Evolutionary conservation across 148 eudicot genomes (phyloP).

Genomic region (Linanthus parryae): DNA sequence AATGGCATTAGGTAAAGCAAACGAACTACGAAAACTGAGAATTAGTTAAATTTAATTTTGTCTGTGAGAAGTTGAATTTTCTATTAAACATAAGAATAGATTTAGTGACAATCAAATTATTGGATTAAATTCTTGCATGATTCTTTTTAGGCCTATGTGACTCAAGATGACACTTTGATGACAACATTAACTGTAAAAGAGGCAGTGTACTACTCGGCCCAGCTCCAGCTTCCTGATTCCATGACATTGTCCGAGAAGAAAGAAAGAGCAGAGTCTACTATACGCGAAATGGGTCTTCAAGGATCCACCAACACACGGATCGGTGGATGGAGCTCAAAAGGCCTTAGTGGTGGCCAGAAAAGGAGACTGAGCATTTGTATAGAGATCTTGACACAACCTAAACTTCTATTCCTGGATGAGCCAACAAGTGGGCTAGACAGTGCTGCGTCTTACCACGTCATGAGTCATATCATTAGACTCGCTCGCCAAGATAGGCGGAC

Average conservation of each 20-base stretch:
- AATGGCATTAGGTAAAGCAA: background rate
- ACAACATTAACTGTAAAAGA: conserved; percentile 61
- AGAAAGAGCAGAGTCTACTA: conserved; percentile 44
- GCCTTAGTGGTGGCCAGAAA: conserved; percentile 42
- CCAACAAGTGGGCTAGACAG: conserved; percentile 55
- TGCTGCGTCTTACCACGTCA: conserved; percentile 42
- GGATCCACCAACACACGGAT: conserved; percentile 38
- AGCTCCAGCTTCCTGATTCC: conserved; percentile 55
- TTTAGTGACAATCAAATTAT: too few species aligned
- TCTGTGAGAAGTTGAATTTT: too few species aligned
- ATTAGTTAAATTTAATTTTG: too few species aligned
- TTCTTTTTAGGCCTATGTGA: conserved; percentile 58
- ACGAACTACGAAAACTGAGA: background rate
- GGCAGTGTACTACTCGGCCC: conserved; percentile 67
- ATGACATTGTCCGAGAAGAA: conserved; percentile 46
- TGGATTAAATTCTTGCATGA: too few species aligned
- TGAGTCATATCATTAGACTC: conserved; percentile 29
- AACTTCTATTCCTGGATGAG: conserved; percentile 46
- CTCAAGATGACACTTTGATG: conserved; percentile 61
- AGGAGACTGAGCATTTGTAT: conserved; percentile 47
- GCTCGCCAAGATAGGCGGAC: conserved; percentile 28
- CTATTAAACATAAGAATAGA: too few species aligned
- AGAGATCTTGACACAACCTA: conserved; percentile 34
- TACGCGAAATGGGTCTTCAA: conserved; percentile 71
- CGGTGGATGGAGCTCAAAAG: conserved; percentile 32